Evolutionary conservation across 2,329 filamentous ascomycete species (phyloP), one percentile per base, ranked within the genome.

Genomic region (Celoporthe dispersa): DNA sequence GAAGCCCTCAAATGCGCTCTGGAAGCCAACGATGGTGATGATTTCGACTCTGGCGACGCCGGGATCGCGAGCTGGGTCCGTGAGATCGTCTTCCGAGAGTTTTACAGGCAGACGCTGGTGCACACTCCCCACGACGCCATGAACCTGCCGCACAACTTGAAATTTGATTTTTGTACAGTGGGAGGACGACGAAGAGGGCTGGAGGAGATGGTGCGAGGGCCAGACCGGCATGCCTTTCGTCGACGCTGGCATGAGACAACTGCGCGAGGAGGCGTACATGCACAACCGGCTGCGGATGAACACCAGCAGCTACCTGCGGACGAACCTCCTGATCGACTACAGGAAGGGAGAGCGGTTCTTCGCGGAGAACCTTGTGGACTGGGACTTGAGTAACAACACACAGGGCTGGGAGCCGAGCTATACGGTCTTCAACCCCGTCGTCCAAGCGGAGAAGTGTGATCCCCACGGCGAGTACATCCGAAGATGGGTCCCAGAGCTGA

Each of bases 351-450:
- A 92, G 78, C 80, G 82, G 9, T 89, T 87, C 74, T 91, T 91
- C 77, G 91, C 90, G 85, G 85, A 89, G 75, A 80, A 86, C 68
- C 79, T 89, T 12, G 85, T 90, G 68, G 88, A 90, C 74, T 88
- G 87, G 16, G 88, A 90, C 73, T 87, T 90, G 74, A 87, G 86
- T 0, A 86, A 83, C 37, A 90, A 90, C 73, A 89, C 90, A 71
- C 88, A 89, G 11, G 89, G 89, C 0, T 91, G 89, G 89, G 90
- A 92, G 77, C 90, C 91, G 0, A 92, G 91, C 75, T 92, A 92
- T 73, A 83, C 90, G 0, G 89, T 93, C 37, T 92, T 93, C 79
- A 92, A 92, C 74, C 91, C 91, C 0, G 77, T 90, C 69, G 78
- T 87, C 57, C 91, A 92, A 80, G 88, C 86, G 67, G 89, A 91